Conservation (phyloP, 164 flowering plant species). For the Annona squamosa region DNA sequence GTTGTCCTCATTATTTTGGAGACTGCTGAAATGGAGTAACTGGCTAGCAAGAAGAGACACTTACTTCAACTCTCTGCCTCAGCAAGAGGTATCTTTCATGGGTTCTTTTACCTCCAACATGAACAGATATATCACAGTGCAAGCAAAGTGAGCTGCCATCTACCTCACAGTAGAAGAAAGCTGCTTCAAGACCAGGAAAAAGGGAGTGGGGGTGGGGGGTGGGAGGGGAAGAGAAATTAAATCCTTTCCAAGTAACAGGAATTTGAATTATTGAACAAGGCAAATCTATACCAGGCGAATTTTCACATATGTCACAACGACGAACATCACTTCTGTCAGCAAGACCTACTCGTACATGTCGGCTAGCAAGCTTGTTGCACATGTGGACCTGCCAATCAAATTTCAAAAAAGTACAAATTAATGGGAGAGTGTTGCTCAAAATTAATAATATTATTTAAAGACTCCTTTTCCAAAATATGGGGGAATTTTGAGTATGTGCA, state of each 20-base stretch:
- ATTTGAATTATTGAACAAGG: not conserved
- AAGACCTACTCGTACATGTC: conserved; percentile 81
- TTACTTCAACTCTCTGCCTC: conserved; percentile 88
- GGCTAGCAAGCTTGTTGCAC: conserved; percentile 92
- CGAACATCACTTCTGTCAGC: conserved; percentile 73
- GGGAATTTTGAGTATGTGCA: too few species aligned
- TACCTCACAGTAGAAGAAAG: conserved; percentile 53
- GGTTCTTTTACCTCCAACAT: conserved; percentile 92
- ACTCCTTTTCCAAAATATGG: too few species aligned
- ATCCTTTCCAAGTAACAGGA: not conserved
- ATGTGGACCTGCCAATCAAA: conserved; percentile 64
- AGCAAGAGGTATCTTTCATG: conserved; percentile 77
- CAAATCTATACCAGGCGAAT: conserved; percentile 36
- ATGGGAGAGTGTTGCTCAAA: not conserved
- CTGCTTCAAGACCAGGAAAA: conserved; percentile 23
- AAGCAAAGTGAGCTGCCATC: conserved; percentile 50
- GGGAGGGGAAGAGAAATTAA: not conserved
- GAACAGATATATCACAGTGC: conserved; percentile 78
- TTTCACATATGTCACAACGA: conserved; percentile 89
- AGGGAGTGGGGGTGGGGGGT: not conserved
- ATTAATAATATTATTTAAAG: too few species aligned
- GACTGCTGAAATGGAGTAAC: not conserved
- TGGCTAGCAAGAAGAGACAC: conserved; percentile 17
- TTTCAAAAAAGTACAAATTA: not conserved
- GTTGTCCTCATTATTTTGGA: not conserved